phyloP scores from a whole-genome alignment of 2,329 filamentous ascomycete species.

The Penicillium griseofulvum region DNA sequence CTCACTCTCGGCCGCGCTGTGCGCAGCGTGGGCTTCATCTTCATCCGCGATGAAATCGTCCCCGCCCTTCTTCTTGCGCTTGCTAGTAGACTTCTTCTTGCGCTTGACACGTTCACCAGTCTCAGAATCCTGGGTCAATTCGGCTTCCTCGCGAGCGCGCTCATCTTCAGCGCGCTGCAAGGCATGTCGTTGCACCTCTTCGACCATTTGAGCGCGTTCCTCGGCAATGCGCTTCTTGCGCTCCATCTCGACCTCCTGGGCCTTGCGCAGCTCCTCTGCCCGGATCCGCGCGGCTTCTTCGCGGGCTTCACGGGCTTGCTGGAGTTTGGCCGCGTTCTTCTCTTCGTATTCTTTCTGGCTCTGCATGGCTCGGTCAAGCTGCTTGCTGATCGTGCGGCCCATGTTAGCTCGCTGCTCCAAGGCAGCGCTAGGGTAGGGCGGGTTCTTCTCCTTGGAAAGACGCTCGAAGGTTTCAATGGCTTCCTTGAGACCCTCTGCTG shows the following conservation, averaged over 20 bases:
- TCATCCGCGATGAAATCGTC: conserved; percentile 38
- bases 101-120: conserved; percentile 78
- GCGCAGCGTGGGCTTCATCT: conserved; percentile 43
- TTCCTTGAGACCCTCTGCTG: conserved; percentile 74
- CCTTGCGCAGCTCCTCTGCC: conserved; percentile 70
- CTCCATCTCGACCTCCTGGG: conserved; percentile 68
- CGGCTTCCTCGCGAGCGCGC: conserved; percentile 65
- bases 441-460: conserved; percentile 60
- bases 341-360: conserved; percentile 89
- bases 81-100: conserved; percentile 58
- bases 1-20: conserved; percentile 36
- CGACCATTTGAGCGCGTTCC: conserved; percentile 77
- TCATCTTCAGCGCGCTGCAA: conserved; percentile 71
- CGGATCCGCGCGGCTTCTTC: conserved; percentile 75
- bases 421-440: conserved; percentile 86
- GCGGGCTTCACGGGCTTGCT: conserved; percentile 73
- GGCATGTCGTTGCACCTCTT: conserved; percentile 70
- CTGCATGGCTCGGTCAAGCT: conserved; percentile 80
- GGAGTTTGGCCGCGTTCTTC: conserved; percentile 84
- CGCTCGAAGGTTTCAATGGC: conserved; percentile 70
- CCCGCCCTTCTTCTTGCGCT: conserved; percentile 60
- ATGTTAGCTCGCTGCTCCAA: conserved; percentile 96
- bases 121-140: conserved; percentile 77
- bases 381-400: conserved; percentile 91
- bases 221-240: conserved; percentile 78